These are phyloP conservation scores for Saitozyma sp. DNA, from an alignment of 768 basidiomycete genomes.

Conservation along the genomic window DNA sequence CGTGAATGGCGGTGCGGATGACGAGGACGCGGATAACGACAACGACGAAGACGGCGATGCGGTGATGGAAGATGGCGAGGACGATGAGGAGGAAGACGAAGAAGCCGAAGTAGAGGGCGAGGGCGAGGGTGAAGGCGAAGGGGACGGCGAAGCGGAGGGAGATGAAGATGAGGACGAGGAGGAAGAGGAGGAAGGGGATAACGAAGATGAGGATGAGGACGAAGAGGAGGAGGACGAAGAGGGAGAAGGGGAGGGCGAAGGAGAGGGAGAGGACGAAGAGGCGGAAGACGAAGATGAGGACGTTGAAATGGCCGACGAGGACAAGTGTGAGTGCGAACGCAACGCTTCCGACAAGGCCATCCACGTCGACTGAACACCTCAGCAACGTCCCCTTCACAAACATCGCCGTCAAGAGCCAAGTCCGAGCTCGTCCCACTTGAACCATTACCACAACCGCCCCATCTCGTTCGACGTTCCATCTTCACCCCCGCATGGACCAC, in stretches of 20 bases:
- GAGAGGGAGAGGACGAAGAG: slow-evolving; percentile 27
- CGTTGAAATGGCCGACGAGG: slow-evolving; percentile 34
- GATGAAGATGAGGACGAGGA: slow-evolving; percentile 55
- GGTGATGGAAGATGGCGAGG: slow-evolving; percentile 4
- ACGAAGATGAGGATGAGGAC: slow-evolving; percentile 52
- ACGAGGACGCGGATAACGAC: slow-evolving; percentile 49
- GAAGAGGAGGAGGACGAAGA: slow-evolving; percentile 27
- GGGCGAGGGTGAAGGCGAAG: slow-evolving; percentile 35
- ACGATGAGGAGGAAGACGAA: slow-evolving; percentile 20
- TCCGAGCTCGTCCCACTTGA: slow-evolving; percentile 1
- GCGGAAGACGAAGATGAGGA: slow-evolving; percentile 32
- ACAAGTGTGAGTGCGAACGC: slow-evolving; percentile 4
- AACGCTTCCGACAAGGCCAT: too few species aligned
- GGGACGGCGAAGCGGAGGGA: slow-evolving; percentile 19
- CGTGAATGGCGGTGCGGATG: neutral
- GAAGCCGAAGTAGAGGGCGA: slow-evolving; percentile 17
- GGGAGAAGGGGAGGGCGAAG: slow-evolving; percentile 27
- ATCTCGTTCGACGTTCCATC: slow-evolving; percentile 45
- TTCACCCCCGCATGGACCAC: slow-evolving; percentile 39
- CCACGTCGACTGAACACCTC: too few species aligned
- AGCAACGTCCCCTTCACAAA: neutral
- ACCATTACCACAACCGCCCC: slow-evolving; percentile 34
- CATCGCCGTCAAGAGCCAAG: neutral
- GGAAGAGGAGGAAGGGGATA: slow-evolving; percentile 54
- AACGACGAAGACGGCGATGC: slow-evolving; percentile 57